phyloP scores from a whole-genome alignment of 2,329 filamentous ascomycete genomes.

The Cytospora schulzeri region DNA sequence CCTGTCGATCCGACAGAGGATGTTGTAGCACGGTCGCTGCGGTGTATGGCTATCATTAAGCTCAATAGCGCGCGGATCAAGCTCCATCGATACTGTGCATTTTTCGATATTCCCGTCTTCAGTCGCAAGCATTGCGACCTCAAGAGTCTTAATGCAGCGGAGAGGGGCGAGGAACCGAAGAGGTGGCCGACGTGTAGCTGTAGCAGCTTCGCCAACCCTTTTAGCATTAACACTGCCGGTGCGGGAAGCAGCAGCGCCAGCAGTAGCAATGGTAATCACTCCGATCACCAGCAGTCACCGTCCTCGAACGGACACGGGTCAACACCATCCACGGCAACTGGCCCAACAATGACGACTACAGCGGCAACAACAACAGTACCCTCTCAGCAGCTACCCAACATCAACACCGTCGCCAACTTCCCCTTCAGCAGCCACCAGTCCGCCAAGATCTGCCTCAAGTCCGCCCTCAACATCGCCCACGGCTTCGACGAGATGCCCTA shows the following conservation, averaged over 20 bases:
- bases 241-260: slow-evolving; percentile 4
- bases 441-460: slow-evolving; percentile 51
- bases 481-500: slow-evolving; percentile 50
- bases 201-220: slow-evolving; percentile 35
- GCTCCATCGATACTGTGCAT: slow-evolving; percentile 54
- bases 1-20: slow-evolving; percentile 43
- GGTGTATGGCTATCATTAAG: slow-evolving; percentile 52
- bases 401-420: slow-evolving; percentile 30
- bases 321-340: neutral
- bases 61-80: slow-evolving; percentile 56
- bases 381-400: neutral
- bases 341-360: no score
- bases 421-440: slow-evolving; percentile 51
- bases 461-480: slow-evolving; percentile 50
- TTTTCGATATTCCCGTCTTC: slow-evolving; percentile 53
- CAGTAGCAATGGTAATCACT: slow-evolving; percentile 1
- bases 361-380: neutral
- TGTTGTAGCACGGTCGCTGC: slow-evolving; percentile 46
- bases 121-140: slow-evolving; percentile 53
- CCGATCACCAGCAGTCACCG: slow-evolving; percentile 3
- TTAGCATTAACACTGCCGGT: slow-evolving; percentile 31
- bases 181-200: slow-evolving; percentile 41
- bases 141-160: slow-evolving; percentile 34
- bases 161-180: slow-evolving; percentile 33
- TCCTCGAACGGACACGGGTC: slow-evolving; percentile 13